Evolutionary conservation across 768 basidiomycete species (phyloP).

Genomic region (Sporobolomyces phaffii): DNA sequence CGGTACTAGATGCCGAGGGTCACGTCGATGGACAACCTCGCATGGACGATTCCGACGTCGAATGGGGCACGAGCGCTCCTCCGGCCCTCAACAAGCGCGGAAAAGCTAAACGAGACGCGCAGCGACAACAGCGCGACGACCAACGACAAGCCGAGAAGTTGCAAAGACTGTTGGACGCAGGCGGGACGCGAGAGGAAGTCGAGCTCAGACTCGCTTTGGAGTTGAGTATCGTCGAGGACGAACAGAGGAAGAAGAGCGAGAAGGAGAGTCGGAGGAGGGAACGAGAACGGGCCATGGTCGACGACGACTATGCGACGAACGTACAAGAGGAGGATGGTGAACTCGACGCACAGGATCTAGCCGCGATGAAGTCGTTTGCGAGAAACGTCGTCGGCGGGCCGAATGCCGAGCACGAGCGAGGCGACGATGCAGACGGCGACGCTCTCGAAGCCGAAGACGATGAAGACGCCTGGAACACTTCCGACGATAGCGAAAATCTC

Average conservation of each 20-base stretch:
- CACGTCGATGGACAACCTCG: slow-evolving; percentile 26
- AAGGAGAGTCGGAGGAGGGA: neutral
- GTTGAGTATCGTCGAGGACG: slow-evolving; percentile 12
- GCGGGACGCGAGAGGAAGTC: slow-evolving; percentile 25
- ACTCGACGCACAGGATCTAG: slow-evolving; percentile 18
- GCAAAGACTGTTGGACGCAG: slow-evolving; percentile 13
- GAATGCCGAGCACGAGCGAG: slow-evolving; percentile 2
- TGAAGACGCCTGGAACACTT: slow-evolving; percentile 8
- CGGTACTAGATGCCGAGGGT: neutral
- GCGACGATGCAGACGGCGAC: slow-evolving; percentile 6
- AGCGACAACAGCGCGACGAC: slow-evolving; percentile 14
- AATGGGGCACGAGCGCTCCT: slow-evolving; percentile 28
- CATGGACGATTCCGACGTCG: slow-evolving; percentile 30
- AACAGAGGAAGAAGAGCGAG: slow-evolving; percentile 1
- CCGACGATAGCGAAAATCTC: slow-evolving; percentile 4
- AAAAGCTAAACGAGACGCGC: neutral
- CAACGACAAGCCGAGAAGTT: slow-evolving; percentile 31
- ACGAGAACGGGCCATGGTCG: neutral
- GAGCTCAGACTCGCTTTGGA: slow-evolving; percentile 14
- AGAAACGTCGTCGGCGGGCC: slow-evolving; percentile 2
- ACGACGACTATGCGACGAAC: slow-evolving; percentile 28
- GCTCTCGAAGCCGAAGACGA: slow-evolving; percentile 13
- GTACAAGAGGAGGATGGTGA: slow-evolving; percentile 1
- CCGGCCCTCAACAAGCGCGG: neutral
- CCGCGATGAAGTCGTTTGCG: slow-evolving; percentile 17